Evolutionary conservation across 148 eudicot species (phyloP).

Genomic region (Simmondsia chinensis): DNA sequence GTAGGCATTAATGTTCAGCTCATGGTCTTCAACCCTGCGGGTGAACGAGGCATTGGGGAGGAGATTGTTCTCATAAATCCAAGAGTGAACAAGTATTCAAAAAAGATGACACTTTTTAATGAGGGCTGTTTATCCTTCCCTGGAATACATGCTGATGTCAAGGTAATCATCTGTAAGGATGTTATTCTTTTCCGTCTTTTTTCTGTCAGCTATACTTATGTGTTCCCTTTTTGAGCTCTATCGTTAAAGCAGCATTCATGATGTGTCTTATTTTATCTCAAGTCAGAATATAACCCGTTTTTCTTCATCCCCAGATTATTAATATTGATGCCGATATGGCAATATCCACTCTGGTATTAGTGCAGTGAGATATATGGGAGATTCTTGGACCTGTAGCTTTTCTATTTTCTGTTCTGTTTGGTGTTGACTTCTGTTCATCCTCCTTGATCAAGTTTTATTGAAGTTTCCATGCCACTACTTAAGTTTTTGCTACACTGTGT

Average conservation of each 20-base stretch:
- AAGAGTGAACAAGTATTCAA: constrained; percentile 59
- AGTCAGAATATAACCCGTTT: too few species aligned
- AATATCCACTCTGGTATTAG: too few species aligned
- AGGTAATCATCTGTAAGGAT: constrained; percentile 43
- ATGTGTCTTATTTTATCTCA: too few species aligned
- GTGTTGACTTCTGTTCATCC: neutral
- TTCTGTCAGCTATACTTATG: neutral
- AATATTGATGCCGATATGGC: too few species aligned
- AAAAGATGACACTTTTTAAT: constrained; percentile 41
- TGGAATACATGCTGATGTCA: constrained; percentile 68
- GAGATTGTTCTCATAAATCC: constrained; percentile 96
- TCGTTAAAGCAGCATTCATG: too few species aligned
- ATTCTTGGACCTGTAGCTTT: too few species aligned
- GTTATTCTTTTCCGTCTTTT: neutral
- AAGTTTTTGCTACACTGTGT: neutral
- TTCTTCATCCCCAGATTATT: too few species aligned
- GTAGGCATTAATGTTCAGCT: constrained; percentile 93
- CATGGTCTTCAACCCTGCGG: constrained; percentile 92
- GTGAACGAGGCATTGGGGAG: constrained; percentile 90
- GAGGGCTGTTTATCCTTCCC: constrained; percentile 98
- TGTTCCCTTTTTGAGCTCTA: too few species aligned
- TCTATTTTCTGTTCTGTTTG: neutral
- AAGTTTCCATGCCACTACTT: neutral
- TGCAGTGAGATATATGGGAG: too few species aligned
- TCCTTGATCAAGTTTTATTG: too few species aligned